These are phyloP conservation scores for Aspergillus sclerotioniger DNA, from an alignment of 495 filamentous ascomycete species.

Conservation along the genomic window DNA sequence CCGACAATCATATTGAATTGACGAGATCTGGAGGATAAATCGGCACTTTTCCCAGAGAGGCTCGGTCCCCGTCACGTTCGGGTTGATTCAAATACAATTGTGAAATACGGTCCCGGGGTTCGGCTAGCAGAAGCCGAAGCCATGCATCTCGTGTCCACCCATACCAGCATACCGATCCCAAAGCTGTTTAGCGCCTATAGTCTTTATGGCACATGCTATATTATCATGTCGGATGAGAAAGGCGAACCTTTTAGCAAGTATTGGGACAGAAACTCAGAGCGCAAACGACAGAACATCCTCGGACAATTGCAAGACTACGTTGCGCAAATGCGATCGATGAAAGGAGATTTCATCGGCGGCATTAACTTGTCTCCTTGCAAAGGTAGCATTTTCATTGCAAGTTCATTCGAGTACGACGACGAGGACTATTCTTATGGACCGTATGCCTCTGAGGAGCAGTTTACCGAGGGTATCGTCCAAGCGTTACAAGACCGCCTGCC, in stretches of 20 bases:
- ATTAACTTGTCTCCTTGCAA: conserved; percentile 13
- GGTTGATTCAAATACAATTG: conserved; percentile 13
- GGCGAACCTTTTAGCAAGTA: conserved; percentile 14
- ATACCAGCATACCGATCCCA: conserved; percentile 14
- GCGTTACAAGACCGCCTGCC: conserved; percentile 19
- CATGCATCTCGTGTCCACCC: conserved; percentile 12
- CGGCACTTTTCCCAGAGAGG: conserved; percentile 14
- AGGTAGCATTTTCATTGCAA: conserved; percentile 17
- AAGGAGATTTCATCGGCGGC: conserved; percentile 16
- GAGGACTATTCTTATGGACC: conserved; percentile 17
- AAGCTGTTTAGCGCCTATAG: conserved; percentile 17
- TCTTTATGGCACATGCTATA: conserved; percentile 12
- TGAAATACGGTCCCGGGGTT: conserved; percentile 18
- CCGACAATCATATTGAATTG: conserved; percentile 18
- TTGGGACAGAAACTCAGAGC: conserved; percentile 12
- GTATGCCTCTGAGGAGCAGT: conserved; percentile 15
- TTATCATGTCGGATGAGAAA: conserved; percentile 17
- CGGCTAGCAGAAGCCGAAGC: conserved; percentile 19
- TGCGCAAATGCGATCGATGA: conserved; percentile 11
- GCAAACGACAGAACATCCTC: conserved; percentile 8
- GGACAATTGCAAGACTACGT: conserved; percentile 14
- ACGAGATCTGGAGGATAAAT: conserved; percentile 10
- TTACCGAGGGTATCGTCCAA: conserved; percentile 17
- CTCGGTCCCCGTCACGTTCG: conserved; percentile 14
- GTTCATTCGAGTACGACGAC: too few relatives aligned